phyloP scores from a whole-genome alignment of 2,329 filamentous ascomycete species.

The Pleoardoris graminearum region DNA sequence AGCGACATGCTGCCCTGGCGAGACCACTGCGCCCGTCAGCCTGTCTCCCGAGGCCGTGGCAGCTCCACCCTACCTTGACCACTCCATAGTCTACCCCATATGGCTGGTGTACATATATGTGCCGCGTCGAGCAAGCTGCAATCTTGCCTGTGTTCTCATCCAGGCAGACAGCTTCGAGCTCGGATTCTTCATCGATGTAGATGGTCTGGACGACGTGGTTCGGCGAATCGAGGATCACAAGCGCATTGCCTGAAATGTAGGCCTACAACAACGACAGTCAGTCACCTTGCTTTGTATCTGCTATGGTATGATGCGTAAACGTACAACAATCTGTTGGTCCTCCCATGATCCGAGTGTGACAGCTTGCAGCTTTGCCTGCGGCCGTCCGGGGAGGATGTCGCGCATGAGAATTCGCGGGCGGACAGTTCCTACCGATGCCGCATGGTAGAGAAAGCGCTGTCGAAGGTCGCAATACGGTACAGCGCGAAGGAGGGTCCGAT shows the following conservation, averaged over 20 bases:
- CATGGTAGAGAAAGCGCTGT: constrained; percentile 18
- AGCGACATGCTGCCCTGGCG: constrained; percentile 62
- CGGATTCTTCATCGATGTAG: constrained; percentile 73
- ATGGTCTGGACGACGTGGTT: constrained; percentile 83
- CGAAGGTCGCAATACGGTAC: not conserved
- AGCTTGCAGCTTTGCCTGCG: constrained; percentile 76
- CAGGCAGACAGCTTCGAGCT: constrained; percentile 76
- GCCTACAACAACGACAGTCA: constrained; percentile 55
- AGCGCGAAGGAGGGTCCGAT: not conserved
- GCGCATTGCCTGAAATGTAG: constrained; percentile 87
- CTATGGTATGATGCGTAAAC: constrained; percentile 29
- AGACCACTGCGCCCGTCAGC: constrained; percentile 56
- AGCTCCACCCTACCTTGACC: constrained; percentile 64
- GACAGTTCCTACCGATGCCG: constrained; percentile 24
- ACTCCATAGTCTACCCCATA: constrained; percentile 70
- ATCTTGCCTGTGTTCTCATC: constrained; percentile 86
- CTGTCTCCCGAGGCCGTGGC: constrained; percentile 11
- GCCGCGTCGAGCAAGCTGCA: constrained; percentile 68
- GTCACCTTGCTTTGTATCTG: constrained; percentile 6
- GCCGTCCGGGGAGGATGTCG: constrained; percentile 77
- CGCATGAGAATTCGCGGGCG: constrained; percentile 58
- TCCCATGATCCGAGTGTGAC: constrained; percentile 75
- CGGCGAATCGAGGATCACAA: constrained; percentile 78
- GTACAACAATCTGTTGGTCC: constrained; percentile 71
- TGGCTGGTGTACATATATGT: constrained; percentile 78